These are phyloP conservation scores for Coniochaeta pulveracea DNA, from an alignment of 2,329 filamentous ascomycete species.

Conservation along the genomic window DNA sequence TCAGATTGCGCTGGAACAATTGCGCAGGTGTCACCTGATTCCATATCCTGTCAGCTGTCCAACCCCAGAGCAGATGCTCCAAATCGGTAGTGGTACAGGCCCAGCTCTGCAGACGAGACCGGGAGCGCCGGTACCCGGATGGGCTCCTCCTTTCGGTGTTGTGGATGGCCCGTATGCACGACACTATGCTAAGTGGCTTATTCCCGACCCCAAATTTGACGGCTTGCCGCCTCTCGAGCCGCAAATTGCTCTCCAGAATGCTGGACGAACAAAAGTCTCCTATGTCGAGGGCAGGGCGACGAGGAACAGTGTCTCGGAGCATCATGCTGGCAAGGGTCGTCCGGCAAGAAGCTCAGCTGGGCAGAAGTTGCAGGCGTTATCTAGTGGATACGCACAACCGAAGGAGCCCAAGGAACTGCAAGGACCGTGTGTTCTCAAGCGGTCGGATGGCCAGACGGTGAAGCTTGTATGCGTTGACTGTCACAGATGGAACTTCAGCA, in stretches of 20 bases:
- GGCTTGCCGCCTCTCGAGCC: constrained; percentile 43
- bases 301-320: constrained; percentile 59
- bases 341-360: constrained; percentile 37
- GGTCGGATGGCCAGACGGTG: constrained; percentile 75
- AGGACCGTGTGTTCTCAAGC: constrained; percentile 74
- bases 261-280: constrained; percentile 31
- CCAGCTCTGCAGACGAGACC: constrained; percentile 51
- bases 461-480: constrained; percentile 88
- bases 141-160: constrained; percentile 83
- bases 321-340: constrained; percentile 34
- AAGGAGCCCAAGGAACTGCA: constrained; percentile 81
- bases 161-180: constrained; percentile 85
- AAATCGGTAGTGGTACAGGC: constrained; percentile 65
- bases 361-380: constrained; percentile 57
- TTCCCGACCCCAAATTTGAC: constrained; percentile 81
- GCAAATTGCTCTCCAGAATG: constrained; percentile 24
- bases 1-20: constrained; percentile 83
- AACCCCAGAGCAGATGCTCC: constrained; percentile 54
- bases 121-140: constrained; percentile 57
- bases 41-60: constrained; percentile 69
- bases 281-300: constrained; percentile 64
- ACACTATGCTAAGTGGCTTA: constrained; percentile 92
- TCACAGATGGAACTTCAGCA: constrained; percentile 82
- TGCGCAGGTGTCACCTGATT: constrained; percentile 84
- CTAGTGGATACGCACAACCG: constrained; percentile 58